A percentile compares a stretch with the other conserved stretches of the same genome.
These are phyloP conservation scores for Saccharomyces hybrid DNA, from an alignment of 1,139 yeast species.

Conservation along the genomic window DNA sequence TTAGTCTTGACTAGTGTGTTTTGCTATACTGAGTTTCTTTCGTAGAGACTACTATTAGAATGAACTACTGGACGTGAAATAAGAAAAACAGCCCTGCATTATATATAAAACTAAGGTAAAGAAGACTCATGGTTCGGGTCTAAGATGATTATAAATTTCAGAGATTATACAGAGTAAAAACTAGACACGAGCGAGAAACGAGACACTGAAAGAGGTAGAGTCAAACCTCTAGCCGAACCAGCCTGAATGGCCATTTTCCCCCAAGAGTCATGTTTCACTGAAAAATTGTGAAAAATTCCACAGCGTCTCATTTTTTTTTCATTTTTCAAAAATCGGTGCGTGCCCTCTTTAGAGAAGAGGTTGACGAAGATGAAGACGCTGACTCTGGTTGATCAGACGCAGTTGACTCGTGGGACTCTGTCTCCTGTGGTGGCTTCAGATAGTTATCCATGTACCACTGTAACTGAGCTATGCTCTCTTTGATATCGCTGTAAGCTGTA, in stretches of 20 bases:
- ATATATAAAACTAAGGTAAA: not conserved
- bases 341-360: not conserved
- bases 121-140: not conserved
- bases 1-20: not conserved
- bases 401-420: conserved; percentile 8
- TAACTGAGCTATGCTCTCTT: conserved; percentile 81
- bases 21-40: not conserved
- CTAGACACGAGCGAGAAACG: not conserved
- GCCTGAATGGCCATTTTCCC: not conserved
- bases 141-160: not conserved
- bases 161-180: not conserved
- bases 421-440: conserved; percentile 32
- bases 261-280: not conserved
- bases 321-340: not conserved
- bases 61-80: not conserved
- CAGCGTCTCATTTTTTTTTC: not conserved
- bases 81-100: not conserved
- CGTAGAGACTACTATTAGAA: not conserved
- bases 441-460: conserved; percentile 70
- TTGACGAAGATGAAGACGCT: not conserved
- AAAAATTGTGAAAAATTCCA: not conserved
- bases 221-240: not conserved
- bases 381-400: not conserved
- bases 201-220: not conserved
- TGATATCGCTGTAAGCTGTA: conserved; percentile 80